Evolutionary conservation across 2,329 filamentous ascomycete species (phyloP).

Genomic region (Juglanconis sp.): DNA sequence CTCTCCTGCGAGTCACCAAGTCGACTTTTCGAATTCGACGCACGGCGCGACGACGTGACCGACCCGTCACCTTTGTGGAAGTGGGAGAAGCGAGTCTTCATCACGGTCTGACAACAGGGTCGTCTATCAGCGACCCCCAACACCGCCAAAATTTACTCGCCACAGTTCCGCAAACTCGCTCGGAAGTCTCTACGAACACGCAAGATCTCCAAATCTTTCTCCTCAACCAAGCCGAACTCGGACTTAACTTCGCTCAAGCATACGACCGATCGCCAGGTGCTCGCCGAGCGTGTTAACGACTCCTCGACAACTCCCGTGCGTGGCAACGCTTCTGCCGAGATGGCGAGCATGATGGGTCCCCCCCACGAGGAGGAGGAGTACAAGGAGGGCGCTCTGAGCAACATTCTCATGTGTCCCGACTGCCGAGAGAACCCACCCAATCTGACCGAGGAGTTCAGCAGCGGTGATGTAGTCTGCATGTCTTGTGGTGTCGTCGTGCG

Average conservation of each 20-base stretch:
- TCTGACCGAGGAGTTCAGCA: slow-evolving; percentile 87
- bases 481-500: slow-evolving; percentile 78
- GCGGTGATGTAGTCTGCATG: slow-evolving; percentile 87
- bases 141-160: slow-evolving; percentile 68
- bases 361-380: slow-evolving; percentile 42
- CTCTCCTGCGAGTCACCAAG: background rate
- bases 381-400: slow-evolving; percentile 68
- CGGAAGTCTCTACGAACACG: slow-evolving; percentile 6
- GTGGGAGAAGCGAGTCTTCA: background rate
- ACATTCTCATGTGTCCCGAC: slow-evolving; percentile 81
- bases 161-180: slow-evolving; percentile 31
- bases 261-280: slow-evolving; percentile 14
- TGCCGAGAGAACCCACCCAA: slow-evolving; percentile 92
- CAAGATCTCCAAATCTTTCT: slow-evolving; percentile 22
- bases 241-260: background rate
- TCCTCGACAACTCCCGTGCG: background rate
- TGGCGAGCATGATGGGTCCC: slow-evolving; percentile 38
- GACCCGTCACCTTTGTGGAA: background rate
- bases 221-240: slow-evolving; percentile 1
- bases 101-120: background rate
- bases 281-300: slow-evolving; percentile 21
- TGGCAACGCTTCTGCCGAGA: slow-evolving; percentile 33
- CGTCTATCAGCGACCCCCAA: slow-evolving; percentile 21
- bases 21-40: background rate
- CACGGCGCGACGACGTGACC: background rate